These are phyloP conservation scores for Xerocomus amazonicus DNA, from an alignment of 1,284 basidiomycete genomes.

Conservation along the genomic window DNA sequence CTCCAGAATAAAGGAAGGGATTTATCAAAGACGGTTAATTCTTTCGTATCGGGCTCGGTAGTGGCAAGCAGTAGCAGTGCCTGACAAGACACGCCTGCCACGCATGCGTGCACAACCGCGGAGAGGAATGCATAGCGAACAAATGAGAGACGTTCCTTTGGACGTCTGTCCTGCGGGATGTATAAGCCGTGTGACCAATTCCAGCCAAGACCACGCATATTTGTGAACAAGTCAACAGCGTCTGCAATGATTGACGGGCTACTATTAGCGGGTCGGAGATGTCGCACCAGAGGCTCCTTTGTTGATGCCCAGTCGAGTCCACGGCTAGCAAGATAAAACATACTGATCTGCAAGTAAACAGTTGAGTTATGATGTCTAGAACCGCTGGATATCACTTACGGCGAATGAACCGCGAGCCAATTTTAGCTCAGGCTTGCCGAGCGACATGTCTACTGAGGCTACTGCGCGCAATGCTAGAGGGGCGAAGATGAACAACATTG, in stretches of 20 bases:
- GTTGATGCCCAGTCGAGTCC: background rate
- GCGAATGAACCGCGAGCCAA: no score
- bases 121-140: background rate
- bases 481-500: background rate
- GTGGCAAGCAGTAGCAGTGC: background rate
- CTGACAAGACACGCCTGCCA: background rate
- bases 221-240: background rate
- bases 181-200: background rate
- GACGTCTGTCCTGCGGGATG: background rate
- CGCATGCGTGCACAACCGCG: background rate
- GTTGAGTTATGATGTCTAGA: no score
- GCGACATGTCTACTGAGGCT: background rate
- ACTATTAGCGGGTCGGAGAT: background rate
- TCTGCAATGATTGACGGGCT: background rate
- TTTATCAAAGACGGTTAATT: background rate
- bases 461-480: background rate
- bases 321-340: background rate
- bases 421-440: background rate
- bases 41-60: background rate
- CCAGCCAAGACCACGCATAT: background rate
- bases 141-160: background rate
- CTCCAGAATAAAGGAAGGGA: background rate
- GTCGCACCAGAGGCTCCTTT: background rate
- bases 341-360: background rate
- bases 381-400: no score